phyloP scores from a whole-genome alignment of 345 rosid species.

The Heritiera fomes region DNA sequence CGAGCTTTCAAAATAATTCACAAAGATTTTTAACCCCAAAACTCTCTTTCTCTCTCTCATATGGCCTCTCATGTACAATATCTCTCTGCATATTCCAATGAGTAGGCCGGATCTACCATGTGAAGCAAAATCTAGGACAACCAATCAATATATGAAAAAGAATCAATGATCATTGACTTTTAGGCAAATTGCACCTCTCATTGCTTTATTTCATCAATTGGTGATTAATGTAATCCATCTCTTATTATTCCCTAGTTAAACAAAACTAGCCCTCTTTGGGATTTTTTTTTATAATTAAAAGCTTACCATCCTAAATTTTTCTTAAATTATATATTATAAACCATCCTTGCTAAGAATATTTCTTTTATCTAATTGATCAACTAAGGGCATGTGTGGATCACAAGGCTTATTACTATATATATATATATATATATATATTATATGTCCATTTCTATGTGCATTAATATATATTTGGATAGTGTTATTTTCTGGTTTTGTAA shows the following conservation, averaged over 20 bases:
- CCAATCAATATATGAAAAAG: conserved; percentile 24
- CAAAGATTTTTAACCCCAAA: conserved; percentile 20
- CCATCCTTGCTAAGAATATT: conserved; percentile 13
- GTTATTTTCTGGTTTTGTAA: background rate
- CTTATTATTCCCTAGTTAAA: background rate
- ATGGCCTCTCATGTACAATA: background rate
- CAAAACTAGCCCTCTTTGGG: background rate
- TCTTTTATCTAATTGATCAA: conserved; percentile 2
- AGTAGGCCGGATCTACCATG: conserved; percentile 27
- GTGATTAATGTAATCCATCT: conserved; percentile 9
- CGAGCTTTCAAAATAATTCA: conserved; percentile 26
- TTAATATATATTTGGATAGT: background rate
- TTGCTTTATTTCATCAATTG: conserved; percentile 18
- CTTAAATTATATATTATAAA: background rate
- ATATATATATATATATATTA: background rate
- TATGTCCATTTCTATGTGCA: background rate
- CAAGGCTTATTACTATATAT: conserved; percentile 28
- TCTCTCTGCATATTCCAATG: background rate
- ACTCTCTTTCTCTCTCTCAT: background rate
- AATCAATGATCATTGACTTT: conserved; percentile 28
- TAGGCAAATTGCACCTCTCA: conserved; percentile 11
- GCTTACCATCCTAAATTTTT: background rate
- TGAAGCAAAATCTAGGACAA: conserved; percentile 28
- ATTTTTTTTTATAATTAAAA: background rate
- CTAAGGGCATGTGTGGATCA: conserved; percentile 19